Conservation (phyloP, 2,329 filamentous ascomycete genomes). For the Hawksworthiomyces lignivorus region DNA sequence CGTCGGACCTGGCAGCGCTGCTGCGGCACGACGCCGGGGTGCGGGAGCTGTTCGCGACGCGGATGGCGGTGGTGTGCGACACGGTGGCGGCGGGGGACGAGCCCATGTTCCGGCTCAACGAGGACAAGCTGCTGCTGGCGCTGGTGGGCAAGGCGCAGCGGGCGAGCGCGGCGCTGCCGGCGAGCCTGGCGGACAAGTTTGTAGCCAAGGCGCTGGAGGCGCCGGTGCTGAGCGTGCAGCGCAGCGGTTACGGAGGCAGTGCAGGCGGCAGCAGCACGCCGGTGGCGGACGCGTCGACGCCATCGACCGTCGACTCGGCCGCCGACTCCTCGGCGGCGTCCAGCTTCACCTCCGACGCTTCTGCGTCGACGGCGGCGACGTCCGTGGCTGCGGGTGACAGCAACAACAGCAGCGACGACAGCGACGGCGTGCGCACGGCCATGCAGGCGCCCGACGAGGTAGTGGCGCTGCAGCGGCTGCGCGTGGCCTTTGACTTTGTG, state of each 20-base stretch:
- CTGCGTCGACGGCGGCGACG: slow-evolving; percentile 38
- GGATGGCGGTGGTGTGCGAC: slow-evolving; percentile 69
- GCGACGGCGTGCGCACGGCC: slow-evolving; percentile 28
- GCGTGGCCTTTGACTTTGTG: slow-evolving; percentile 58
- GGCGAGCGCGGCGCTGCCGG: slow-evolving; percentile 59
- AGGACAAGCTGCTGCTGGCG: slow-evolving; percentile 58
- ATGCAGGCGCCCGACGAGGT: slow-evolving; percentile 43
- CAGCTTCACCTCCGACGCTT: slow-evolving; percentile 26
- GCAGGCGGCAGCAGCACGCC: background rate
- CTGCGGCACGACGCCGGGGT: slow-evolving; percentile 37
- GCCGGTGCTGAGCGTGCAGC: slow-evolving; percentile 63
- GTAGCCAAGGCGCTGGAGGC: slow-evolving; percentile 68
- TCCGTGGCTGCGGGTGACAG: slow-evolving; percentile 24
- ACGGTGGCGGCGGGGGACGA: slow-evolving; percentile 77
- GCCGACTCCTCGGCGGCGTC: slow-evolving; percentile 36
- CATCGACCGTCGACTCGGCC: slow-evolving; percentile 22
- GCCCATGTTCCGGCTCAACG: slow-evolving; percentile 72
- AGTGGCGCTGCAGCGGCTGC: slow-evolving; percentile 53
- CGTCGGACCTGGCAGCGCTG: slow-evolving; percentile 52
- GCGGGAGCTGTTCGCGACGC: slow-evolving; percentile 48
- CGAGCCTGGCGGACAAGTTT: slow-evolving; percentile 79
- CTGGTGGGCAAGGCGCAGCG: slow-evolving; percentile 64
- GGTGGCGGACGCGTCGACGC: slow-evolving; percentile 28
- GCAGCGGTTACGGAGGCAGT: background rate
- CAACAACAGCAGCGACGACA: slow-evolving; percentile 11